A percentile compares a stretch with the other conserved stretches of the same genome.
Evolutionary conservation across 139 green algal genomes (phyloP).

Genomic region (Coccomyxa sp.): DNA sequence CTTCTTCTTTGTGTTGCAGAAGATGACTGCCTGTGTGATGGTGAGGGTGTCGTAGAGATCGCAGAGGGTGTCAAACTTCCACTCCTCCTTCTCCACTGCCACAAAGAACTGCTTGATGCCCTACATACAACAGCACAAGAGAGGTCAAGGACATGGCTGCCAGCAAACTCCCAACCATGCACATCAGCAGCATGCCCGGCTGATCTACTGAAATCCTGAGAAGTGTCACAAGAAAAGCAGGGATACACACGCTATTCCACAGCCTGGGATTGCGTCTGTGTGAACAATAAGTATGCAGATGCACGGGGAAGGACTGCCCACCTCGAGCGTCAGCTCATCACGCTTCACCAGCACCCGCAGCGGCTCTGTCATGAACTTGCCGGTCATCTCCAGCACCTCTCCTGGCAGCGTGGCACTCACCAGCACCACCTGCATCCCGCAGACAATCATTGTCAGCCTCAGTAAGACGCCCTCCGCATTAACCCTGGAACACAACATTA

Average conservation of each 20-base stretch:
- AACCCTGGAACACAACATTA: no score
- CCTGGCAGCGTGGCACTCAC: slow-evolving; percentile 93
- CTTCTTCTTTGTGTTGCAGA: slow-evolving; percentile 98
- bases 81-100: slow-evolving; percentile 97
- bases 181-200: no score
- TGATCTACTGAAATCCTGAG: no score
- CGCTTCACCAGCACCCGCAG: slow-evolving; percentile 97
- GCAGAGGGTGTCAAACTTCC: slow-evolving; percentile 99
- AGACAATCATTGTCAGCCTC: no score
- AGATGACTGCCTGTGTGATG: slow-evolving; percentile 99
- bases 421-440: slow-evolving; percentile 86
- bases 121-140: slow-evolving; percentile 53
- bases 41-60: slow-evolving; percentile 99
- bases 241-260: no score
- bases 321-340: slow-evolving; percentile 98
- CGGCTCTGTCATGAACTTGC: slow-evolving; percentile 99
- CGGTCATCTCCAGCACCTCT: slow-evolving; percentile 97
- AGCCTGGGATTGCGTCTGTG: no score
- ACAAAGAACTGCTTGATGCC: slow-evolving; percentile 99
- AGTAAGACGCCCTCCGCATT: no score
- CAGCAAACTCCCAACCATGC: no score
- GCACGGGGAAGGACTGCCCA: slow-evolving; percentile 13
- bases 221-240: no score
- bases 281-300: no score
- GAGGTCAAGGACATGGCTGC: no score